Evolutionary conservation across 2,329 filamentous ascomycete species (phyloP), one percentile per base, ranked within the genome.

Genomic region (Elsinoe arachidis): DNA sequence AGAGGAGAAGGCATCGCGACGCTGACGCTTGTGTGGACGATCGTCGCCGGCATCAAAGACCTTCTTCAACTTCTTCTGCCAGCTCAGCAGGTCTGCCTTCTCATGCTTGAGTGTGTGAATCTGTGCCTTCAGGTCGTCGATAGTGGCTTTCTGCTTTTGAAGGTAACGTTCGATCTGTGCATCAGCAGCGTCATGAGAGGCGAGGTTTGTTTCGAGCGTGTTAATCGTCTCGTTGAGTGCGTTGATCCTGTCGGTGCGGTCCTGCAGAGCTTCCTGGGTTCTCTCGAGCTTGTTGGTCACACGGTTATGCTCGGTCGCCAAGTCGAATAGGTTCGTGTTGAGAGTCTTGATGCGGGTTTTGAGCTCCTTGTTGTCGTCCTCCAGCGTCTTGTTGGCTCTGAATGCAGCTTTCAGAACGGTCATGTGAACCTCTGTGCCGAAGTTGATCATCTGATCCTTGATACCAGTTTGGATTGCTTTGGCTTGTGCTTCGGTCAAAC

Each of bases 371-470:
- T 56, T 56, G 26, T 41, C 38, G 23, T 56, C 46, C 41, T 56
- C 54, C 38, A 56, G 54, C 41, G 47, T 56, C 21, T 47, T 33
- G 26, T 47, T 56, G 39, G 41, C 41, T 23, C n/a, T 46, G 21
- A 30, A 46, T 10, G 26, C 21, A 14, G 41, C n/a, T 1, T 46
- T 14, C 41, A 46, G 7, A n/a, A 46, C 41, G 7, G 41, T 19
- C 3, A 19, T 19, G 10, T 46, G 41, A 14, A 46, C n/a, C n/a
- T 46, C 19, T 14, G 41, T 23, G 21, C 41, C 41, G n/a, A 46
- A 46, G 41, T 19, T 23, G 41, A 46, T n/a, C 19, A 46, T 14
- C 21, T 46, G 21, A 2, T 26, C 41, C 7, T 46, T 19, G n/a
- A 46, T 23, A 19, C 9, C 41, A 7, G 17, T 46, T 19, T 46